A percentile compares a stretch with the other conserved stretches of the same genome.
Evolutionary conservation across 2,329 filamentous ascomycete species (phyloP).

Genomic region (Aureobasidium subglaciale): DNA sequence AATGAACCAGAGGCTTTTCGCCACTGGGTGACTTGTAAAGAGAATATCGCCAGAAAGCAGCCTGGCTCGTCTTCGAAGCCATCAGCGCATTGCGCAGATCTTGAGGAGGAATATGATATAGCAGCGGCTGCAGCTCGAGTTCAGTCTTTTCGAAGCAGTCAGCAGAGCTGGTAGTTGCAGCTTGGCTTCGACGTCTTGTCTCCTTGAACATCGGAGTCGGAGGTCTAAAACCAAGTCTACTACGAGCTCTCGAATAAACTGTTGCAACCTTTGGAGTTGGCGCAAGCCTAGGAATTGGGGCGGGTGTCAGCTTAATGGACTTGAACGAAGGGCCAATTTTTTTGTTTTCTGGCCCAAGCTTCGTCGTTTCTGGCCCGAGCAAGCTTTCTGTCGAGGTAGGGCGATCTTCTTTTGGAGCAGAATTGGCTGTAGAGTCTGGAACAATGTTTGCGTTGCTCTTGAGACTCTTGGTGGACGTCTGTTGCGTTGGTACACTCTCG

Average conservation of each 20-base stretch:
- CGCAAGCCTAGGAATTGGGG: not conserved
- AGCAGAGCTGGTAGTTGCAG: not conserved
- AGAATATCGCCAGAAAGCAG: constrained; percentile 53
- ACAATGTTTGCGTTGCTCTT: not conserved
- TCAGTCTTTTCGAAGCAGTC: not conserved
- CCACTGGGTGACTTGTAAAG: constrained; percentile 55
- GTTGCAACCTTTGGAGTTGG: not conserved
- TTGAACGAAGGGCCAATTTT: not conserved
- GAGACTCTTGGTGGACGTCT: not conserved
- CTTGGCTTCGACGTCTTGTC: not conserved
- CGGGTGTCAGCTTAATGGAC: not conserved
- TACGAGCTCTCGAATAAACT: constrained; percentile 6
- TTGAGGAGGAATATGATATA: constrained; percentile 8
- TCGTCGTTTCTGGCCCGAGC: not conserved
- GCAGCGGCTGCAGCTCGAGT: not conserved
- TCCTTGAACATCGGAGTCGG: constrained; percentile 9
- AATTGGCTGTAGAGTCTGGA: not conserved
- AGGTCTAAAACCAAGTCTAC: not conserved
- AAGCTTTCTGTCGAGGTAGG: not conserved
- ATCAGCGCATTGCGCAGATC: constrained; percentile 7
- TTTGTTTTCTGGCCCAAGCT: not conserved
- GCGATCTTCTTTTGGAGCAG: no score
- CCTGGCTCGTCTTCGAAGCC: constrained; percentile 5
- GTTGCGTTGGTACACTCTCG: not conserved
- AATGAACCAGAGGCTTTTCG: constrained; percentile 61